Conservation (phyloP, 1,284 basidiomycete genomes). For the Phylloporus sp. region DNA sequence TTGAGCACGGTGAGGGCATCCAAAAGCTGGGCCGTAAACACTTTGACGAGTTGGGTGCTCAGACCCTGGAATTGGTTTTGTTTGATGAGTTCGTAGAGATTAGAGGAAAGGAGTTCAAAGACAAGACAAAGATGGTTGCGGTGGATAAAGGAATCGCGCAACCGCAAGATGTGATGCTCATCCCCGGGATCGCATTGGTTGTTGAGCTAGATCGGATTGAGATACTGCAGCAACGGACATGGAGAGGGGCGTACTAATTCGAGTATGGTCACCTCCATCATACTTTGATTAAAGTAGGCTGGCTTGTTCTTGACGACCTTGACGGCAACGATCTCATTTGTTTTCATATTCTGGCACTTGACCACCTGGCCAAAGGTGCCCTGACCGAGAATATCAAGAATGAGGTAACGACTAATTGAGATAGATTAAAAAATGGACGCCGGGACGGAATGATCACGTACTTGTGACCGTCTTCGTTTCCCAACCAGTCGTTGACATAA, state of each 20-base stretch:
- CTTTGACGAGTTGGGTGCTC: slow-evolving; percentile 95
- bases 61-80: slow-evolving; percentile 99
- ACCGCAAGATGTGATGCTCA: slow-evolving; percentile 94
- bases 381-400: slow-evolving; percentile 97
- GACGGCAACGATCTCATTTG: slow-evolving; percentile 96
- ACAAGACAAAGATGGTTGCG: slow-evolving; percentile 96
- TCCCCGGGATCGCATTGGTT: slow-evolving; percentile 92
- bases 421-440: slow-evolving; percentile 19
- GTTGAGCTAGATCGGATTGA: slow-evolving; percentile 72
- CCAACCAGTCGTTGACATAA: slow-evolving; percentile 96
- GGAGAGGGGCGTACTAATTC: slow-evolving; percentile 76
- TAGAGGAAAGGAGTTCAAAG: slow-evolving; percentile 96
- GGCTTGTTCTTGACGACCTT: slow-evolving; percentile 99
- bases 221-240: not conserved
- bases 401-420: slow-evolving; percentile 75
- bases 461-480: slow-evolving; percentile 91
- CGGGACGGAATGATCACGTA: slow-evolving; percentile 50
- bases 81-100: slow-evolving; percentile 99
- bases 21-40: slow-evolving; percentile 95
- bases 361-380: slow-evolving; percentile 99
- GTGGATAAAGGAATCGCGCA: slow-evolving; percentile 97
- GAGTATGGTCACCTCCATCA: slow-evolving; percentile 99
- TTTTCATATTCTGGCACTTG: slow-evolving; percentile 99
- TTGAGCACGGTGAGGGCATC: slow-evolving; percentile 94
- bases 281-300: slow-evolving; percentile 98